Percentiles rank a stretch among this genome's conserved stretches.
phyloP scores from a whole-genome alignment of 305 asterid genomes.

The Fraxinus baroniana region DNA sequence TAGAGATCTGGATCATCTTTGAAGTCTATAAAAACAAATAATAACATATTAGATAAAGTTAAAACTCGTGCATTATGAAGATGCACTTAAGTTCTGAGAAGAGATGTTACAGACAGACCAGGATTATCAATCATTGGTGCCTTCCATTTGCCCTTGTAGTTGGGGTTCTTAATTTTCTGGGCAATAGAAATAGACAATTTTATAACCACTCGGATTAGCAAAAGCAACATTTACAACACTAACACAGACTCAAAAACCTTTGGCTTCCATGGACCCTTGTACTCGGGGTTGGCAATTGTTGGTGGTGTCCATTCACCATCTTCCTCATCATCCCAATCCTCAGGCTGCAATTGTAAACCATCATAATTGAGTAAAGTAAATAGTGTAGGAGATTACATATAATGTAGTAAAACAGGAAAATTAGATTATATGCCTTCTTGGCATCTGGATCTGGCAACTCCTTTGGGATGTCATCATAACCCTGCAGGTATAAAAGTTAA shows the following conservation, averaged over 20 bases:
- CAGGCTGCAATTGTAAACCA: conserved; percentile 58
- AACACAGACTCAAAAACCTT: conserved; percentile 48
- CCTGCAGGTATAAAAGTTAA: conserved; percentile 37
- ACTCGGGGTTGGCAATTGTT: conserved; percentile 91
- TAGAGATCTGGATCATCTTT: conserved; percentile 86
- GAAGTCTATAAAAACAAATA: conserved; percentile 49
- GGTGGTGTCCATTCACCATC: conserved; percentile 99
- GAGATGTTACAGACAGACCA: conserved; percentile 37
- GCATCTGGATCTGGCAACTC: conserved; percentile 87
- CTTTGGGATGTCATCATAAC: conserved; percentile 88
- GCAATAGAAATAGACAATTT: background rate
- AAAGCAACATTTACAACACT: background rate
- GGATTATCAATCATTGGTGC: conserved; percentile 96
- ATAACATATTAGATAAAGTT: background rate
- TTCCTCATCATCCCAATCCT: conserved; percentile 98
- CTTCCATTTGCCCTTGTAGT: conserved; percentile 97
- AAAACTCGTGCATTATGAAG: background rate
- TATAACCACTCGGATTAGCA: background rate
- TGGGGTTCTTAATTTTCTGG: conserved; percentile 96
- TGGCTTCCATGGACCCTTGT: conserved; percentile 95
- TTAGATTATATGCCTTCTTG: conserved; percentile 58
- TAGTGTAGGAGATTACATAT: background rate
- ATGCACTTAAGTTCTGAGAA: background rate
- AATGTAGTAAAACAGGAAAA: background rate
- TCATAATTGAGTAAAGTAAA: background rate